phyloP scores from a whole-genome alignment of 2,329 filamentous ascomycete genomes.

The Lachnellula hyalina region DNA sequence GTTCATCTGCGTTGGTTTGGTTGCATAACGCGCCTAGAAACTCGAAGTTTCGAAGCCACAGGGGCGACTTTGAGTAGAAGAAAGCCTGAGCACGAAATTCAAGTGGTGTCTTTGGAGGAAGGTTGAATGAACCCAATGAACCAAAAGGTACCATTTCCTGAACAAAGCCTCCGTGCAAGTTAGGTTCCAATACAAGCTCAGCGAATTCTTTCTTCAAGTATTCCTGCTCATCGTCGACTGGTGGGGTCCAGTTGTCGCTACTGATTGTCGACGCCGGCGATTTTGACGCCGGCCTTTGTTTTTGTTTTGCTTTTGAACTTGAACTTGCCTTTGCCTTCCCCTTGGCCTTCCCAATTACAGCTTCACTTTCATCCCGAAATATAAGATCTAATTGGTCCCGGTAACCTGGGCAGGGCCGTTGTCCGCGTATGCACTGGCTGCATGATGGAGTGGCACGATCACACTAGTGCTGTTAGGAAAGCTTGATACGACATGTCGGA shows the following conservation, averaged over 20 bases:
- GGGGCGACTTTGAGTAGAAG: not conserved
- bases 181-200: not conserved
- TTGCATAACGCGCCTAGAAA: conserved; percentile 9
- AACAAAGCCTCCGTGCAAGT: not conserved
- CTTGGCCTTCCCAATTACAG: conserved; percentile 44
- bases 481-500: not conserved
- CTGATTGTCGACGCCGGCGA: not conserved
- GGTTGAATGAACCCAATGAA: not conserved
- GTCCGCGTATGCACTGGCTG: conserved; percentile 47
- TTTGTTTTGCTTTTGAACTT: conserved; percentile 36
- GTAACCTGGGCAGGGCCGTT: conserved; percentile 47
- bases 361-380: conserved; percentile 50
- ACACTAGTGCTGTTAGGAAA: conserved; percentile 35
- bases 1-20: conserved; percentile 2
- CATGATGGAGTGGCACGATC: conserved; percentile 46
- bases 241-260: not conserved
- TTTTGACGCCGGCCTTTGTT: conserved; percentile 29
- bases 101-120: not conserved
- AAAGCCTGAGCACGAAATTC: not conserved
- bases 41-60: conserved; percentile 8
- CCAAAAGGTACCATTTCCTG: not conserved
- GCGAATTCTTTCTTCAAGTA: not conserved
- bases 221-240: not conserved
- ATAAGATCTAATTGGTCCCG: conserved; percentile 51
- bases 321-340: conserved; percentile 2